Evolutionary conservation across 2,329 filamentous ascomycete species (phyloP), one percentile per base, ranked within the genome.

Genomic region (Fusarium sp.): DNA sequence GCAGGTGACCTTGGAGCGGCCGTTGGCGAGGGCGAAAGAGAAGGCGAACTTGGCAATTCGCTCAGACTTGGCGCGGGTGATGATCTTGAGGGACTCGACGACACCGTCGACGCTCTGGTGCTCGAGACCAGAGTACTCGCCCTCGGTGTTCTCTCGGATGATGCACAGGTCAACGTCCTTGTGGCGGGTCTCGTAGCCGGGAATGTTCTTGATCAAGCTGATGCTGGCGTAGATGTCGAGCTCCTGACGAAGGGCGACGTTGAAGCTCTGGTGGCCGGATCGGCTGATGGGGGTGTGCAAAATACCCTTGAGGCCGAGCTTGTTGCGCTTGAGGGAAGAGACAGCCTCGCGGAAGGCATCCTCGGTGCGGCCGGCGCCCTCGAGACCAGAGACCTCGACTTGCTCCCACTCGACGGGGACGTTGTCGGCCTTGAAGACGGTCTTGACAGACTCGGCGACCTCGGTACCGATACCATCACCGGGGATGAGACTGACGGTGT

Each of bases 121-220:
- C 86, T 99, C 95, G 63, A 99, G 88, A 62, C 95, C 95, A 67
- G 93, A 97, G 86, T 99, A 99, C 85, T 99, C 95, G 75, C 95
- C 95, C 86, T 99, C 95, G 76, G 95, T 99, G 86, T 99, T 99
- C 85, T 99, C 95, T 82, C 95, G 95, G 81, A 99, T 97, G 80
- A 99, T 97, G 88, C 93, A 97, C 70, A 98, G 88, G 79, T 99
- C 95, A 77, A 99, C 92, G 79, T 95, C 87, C 80, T 96, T 90
- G 86, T 99, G 95, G 77, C 95, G 92, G 65, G 95, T 99, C 81
- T 95, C 82, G 85, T 98, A 97, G 74, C 95, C 95, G 72, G 95
- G 95, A 74, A 99, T 98, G 85, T 99, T 99, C 90, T 98, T 98
- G 85, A 99, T 93, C 70, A 98, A 86, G 74, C 93, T 92, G 77